phyloP scores from a whole-genome alignment of 2,329 filamentous ascomycete genomes.

The Fusarium anthophilum region DNA sequence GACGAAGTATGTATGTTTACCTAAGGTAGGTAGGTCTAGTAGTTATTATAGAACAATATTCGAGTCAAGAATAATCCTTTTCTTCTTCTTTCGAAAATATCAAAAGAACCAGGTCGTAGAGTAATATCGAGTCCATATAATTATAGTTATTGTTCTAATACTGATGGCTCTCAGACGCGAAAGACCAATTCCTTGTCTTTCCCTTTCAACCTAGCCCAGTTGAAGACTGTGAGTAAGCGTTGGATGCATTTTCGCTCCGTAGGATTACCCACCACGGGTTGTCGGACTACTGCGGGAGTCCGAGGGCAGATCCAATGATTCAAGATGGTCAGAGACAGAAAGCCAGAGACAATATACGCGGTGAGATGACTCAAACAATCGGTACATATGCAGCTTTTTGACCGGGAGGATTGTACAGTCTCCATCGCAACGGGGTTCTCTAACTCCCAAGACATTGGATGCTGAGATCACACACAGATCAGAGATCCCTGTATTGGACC shows the following conservation, averaged over 20 bases:
- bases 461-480: not conserved
- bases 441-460: not conserved
- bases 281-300: slow-evolving; percentile 37
- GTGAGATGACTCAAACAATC: slow-evolving; percentile 29
- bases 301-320: slow-evolving; percentile 18
- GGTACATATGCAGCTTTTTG: not conserved
- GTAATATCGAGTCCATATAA: not conserved
- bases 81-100: not conserved
- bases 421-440: not conserved
- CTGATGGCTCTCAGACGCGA: not conserved
- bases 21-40: not conserved
- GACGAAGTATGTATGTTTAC: not conserved
- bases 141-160: not conserved
- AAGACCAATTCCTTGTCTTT: not conserved
- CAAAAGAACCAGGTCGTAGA: not conserved
- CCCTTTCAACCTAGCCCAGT: not conserved
- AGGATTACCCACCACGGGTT: slow-evolving; percentile 18
- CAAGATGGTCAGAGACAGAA: not conserved
- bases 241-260: not conserved
- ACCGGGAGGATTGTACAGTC: not conserved
- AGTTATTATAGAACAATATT: not conserved
- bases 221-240: slow-evolving; percentile 9
- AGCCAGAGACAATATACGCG: slow-evolving; percentile 6
- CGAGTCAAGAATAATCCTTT: not conserved
- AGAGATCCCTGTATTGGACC: not conserved